Percentiles rank a stretch among this genome's conserved stretches.
Evolutionary conservation across 2,329 filamentous ascomycete genomes (phyloP).

Genomic region (Diaporthe helianthi): DNA sequence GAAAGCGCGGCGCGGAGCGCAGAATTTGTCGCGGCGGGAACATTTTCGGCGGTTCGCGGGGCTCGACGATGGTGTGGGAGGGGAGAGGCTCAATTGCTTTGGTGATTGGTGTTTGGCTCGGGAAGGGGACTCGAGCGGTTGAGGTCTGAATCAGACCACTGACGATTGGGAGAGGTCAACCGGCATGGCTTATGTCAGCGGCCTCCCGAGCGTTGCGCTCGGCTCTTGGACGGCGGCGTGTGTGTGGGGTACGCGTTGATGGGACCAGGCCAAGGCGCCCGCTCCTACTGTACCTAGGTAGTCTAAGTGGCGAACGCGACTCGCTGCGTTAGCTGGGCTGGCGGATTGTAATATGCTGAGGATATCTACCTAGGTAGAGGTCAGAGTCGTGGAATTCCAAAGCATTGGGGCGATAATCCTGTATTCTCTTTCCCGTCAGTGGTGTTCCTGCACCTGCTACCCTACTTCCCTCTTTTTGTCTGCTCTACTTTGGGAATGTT

Average conservation of each 20-base stretch:
- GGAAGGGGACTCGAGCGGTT: not conserved
- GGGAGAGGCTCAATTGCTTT: conserved; percentile 24
- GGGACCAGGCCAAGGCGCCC: not conserved
- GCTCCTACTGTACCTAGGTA: not conserved
- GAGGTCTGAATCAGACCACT: conserved; percentile 30
- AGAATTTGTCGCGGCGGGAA: conserved; percentile 67
- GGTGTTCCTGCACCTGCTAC: not conserved
- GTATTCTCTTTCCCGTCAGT: not conserved
- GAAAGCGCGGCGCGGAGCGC: conserved; percentile 68
- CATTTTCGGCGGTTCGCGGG: conserved; percentile 53
- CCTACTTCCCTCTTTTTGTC: not conserved
- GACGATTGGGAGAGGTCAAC: conserved; percentile 25
- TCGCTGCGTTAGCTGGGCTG: not conserved
- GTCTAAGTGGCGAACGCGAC: conserved; percentile 15
- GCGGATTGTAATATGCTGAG: not conserved
- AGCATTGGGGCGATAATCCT: not conserved
- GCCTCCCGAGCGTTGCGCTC: no score
- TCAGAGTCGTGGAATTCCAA: not conserved
- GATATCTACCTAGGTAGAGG: not conserved
- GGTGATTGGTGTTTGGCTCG: not conserved
- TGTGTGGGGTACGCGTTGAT: conserved; percentile 1
- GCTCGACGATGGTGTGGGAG: conserved; percentile 6
- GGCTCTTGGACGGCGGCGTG: not conserved
- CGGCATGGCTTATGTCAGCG: conserved; percentile 8
- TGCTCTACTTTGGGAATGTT: conserved; percentile 15